These are phyloP conservation scores for Phylloporus rhodoxanthus DNA, from an alignment of 768 basidiomycete genomes.

Conservation along the genomic window DNA sequence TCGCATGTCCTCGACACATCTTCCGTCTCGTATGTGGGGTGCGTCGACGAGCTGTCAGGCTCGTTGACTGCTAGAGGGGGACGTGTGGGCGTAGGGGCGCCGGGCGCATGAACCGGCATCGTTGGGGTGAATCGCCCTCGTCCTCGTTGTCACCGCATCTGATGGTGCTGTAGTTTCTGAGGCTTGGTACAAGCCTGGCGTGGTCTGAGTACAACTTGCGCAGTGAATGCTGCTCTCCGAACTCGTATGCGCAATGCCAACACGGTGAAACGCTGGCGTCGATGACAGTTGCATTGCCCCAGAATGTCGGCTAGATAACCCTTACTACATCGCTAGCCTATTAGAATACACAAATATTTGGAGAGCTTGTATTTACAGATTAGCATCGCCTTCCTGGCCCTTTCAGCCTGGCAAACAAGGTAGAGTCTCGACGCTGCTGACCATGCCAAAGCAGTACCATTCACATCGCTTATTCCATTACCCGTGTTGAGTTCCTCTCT, in stretches of 20 bases:
- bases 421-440: constrained; percentile 27
- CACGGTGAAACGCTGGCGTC: constrained; percentile 15
- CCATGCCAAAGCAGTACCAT: constrained; percentile 2
- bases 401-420: constrained; percentile 62
- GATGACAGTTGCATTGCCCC: background rate
- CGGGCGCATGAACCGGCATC: too few relatives aligned
- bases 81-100: too few relatives aligned
- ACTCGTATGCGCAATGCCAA: constrained; percentile 8
- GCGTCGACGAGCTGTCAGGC: too few relatives aligned
- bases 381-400: constrained; percentile 65
- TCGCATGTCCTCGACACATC: too few relatives aligned
- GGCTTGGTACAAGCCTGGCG: constrained; percentile 9
- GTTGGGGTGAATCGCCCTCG: too few relatives aligned
- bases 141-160: too few relatives aligned
- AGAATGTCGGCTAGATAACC: too few relatives aligned
- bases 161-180: constrained; percentile 28
- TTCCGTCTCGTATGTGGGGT: too few relatives aligned
- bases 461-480: constrained; percentile 3
- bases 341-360: too few relatives aligned
- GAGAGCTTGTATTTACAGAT: too few relatives aligned
- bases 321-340: too few relatives aligned
- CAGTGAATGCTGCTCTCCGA: constrained; percentile 9
- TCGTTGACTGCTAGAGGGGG: too few relatives aligned
- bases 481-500: constrained; percentile 48
- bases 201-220: constrained; percentile 15